phyloP scores from a whole-genome alignment of 305 asterid species.

The Plantago rigida region DNA sequence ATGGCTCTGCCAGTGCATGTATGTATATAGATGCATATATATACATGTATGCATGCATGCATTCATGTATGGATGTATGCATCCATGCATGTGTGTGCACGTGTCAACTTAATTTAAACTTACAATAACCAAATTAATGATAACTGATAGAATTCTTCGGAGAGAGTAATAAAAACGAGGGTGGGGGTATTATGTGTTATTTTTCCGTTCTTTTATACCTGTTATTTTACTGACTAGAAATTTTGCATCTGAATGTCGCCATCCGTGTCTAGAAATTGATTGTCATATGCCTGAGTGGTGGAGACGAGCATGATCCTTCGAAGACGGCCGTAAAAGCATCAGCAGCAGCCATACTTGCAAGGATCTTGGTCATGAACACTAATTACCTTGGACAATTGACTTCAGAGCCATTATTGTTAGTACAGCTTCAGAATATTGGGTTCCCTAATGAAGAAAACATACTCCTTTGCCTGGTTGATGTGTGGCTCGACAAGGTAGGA shows the following conservation, averaged over 20 bases:
- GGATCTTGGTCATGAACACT: slow-evolving; percentile 84
- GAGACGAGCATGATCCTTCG: slow-evolving; percentile 79
- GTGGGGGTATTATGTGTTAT: too few species aligned
- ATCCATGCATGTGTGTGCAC: too few species aligned
- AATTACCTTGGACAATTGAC: slow-evolving; percentile 76
- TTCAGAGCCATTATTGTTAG: slow-evolving; percentile 56
- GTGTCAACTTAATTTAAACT: too few species aligned
- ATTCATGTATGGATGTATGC: too few species aligned
- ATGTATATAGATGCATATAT: too few species aligned
- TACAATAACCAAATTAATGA: too few species aligned
- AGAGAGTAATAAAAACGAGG: too few species aligned
- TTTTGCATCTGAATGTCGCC: slow-evolving; percentile 16
- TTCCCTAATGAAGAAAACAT: slow-evolving; percentile 65
- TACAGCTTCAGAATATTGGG: slow-evolving; percentile 62
- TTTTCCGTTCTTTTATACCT: too few species aligned
- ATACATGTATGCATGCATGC: too few species aligned
- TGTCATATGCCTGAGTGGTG: slow-evolving; percentile 69
- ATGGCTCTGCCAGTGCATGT: too few species aligned
- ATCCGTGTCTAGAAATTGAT: slow-evolving; percentile 58
- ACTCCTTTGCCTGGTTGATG: slow-evolving; percentile 84
- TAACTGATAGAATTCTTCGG: too few species aligned
- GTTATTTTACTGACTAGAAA: background rate
- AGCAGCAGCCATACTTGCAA: slow-evolving; percentile 78
- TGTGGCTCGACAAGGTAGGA: slow-evolving; percentile 91
- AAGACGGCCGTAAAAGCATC: slow-evolving; percentile 71